phyloP scores from a whole-genome alignment of 495 filamentous ascomycete genomes.

The Xylaria intraflava region DNA sequence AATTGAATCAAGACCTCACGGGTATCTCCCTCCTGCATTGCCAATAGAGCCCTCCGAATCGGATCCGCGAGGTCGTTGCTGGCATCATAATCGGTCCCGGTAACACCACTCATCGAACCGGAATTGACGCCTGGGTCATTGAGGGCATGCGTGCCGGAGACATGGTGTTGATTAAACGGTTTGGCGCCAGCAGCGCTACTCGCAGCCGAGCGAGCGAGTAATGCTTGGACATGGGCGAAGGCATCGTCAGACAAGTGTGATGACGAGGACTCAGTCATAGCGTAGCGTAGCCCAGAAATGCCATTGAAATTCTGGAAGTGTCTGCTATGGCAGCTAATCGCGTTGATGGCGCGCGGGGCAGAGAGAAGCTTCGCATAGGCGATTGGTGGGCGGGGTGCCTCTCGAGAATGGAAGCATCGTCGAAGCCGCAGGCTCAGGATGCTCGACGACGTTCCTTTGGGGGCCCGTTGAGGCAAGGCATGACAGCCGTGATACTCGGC shows the following conservation, averaged over 20 bases:
- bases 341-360: not conserved
- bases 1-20: conserved; percentile 15
- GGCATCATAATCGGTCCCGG: not conserved
- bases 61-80: not conserved
- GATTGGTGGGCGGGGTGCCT: not conserved
- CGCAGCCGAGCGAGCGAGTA: not conserved
- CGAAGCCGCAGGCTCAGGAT: conserved; percentile 14
- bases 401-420: conserved; percentile 7
- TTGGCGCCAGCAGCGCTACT: not conserved
- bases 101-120: not conserved
- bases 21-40: conserved; percentile 16
- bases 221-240: not conserved
- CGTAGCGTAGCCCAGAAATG: not conserved
- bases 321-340: not conserved
- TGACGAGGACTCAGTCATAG: not conserved
- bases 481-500: conserved; percentile 6
- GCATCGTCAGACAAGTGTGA: not conserved
- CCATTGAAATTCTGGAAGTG: not conserved
- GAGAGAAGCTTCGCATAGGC: not conserved
- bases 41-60: conserved; percentile 14
- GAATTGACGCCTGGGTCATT: not conserved
- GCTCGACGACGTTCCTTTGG: conserved; percentile 15
- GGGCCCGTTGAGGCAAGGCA: conserved; percentile 8
- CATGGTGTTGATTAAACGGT: not conserved
- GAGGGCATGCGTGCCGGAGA: not conserved